Conservation (phyloP, 176 grass and related monocot species). For the Aegilops longissima region DNA sequence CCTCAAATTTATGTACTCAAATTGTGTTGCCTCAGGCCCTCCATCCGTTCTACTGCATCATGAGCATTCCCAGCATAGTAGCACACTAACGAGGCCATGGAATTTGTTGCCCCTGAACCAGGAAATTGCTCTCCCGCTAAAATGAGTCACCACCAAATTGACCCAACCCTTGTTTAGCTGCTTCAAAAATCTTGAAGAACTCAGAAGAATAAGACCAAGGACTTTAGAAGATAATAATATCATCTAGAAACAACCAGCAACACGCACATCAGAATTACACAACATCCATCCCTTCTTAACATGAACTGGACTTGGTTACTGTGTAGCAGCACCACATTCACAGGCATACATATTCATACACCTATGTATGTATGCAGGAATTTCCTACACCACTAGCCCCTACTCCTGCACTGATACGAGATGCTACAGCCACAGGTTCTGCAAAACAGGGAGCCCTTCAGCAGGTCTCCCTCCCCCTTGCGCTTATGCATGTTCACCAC, state of each 20-base stretch:
- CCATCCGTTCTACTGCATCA: too few species aligned
- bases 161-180: too few species aligned
- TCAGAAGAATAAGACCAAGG: neutral
- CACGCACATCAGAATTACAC: neutral
- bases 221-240: too few species aligned
- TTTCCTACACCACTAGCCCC: neutral
- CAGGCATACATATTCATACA: neutral
- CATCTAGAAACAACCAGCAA: neutral
- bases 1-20: too few species aligned
- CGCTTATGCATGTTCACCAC: neutral
- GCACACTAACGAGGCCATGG: too few species aligned
- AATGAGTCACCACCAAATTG: too few species aligned
- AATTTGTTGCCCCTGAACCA: too few species aligned
- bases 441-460: neutral
- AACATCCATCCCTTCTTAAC: neutral
- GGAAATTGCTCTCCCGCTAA: too few species aligned
- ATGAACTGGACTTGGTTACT: neutral
- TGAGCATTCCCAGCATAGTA: too few species aligned
- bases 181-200: neutral
- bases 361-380: neutral
- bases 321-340: neutral
- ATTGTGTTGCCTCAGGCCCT: too few species aligned
- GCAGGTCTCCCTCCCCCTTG: neutral
- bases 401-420: neutral
- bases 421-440: neutral